Base-by-base conservation (phyloP, 1,284 basidiomycete genomes). In the Dichomitus squalens region DNA sequence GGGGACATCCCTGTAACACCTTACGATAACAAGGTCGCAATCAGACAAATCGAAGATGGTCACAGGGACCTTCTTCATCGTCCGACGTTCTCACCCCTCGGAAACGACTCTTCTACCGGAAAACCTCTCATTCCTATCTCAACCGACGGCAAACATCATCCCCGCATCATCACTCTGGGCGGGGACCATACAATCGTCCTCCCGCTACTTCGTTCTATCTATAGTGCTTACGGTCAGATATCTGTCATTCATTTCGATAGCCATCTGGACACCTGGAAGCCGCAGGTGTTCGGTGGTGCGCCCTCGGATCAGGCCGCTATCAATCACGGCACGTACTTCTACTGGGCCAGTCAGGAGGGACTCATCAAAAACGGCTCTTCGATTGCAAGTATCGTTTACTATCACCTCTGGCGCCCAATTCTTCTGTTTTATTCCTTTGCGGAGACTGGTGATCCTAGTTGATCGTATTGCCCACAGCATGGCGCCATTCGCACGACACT, bases 201-300 rank as follows among this genome's bases (percentile, higher is more conserved):
- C 14, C 84, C 84, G n/a, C 68, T 84, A 29, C 71, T 85, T 39
- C 82, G 88, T 38, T 88, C 88, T 14, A 82, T 91, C 49, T 68
- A 87, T 68, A 81, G 81, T 46, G 83, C 81, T 8, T 90, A 91
- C 66, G 88, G 89, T 6, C 77, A 85, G 29, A 87, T 90, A 49
- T 86, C 85, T 36, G 86, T 92, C 40, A 90, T 92, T 48, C 89
- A 92, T 71, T 91, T 92, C 68, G 90, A 92, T 69, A 87, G 86
- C 43, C 88, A 92, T 60, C 67, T 73, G 25, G 87, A 88, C 66
- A 88, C 90, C 5, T 90, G 87, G 88, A 88, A 86, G 64, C 88
- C 88, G 23, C 76, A 79, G 34, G 82, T 87, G 11, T 89, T 89
- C 66, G 86, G 87, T 20, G 87, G 86, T 5, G 83, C 85, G 1